phyloP scores from a whole-genome alignment of 345 rosid genomes.

The Limnanthes douglasii region DNA sequence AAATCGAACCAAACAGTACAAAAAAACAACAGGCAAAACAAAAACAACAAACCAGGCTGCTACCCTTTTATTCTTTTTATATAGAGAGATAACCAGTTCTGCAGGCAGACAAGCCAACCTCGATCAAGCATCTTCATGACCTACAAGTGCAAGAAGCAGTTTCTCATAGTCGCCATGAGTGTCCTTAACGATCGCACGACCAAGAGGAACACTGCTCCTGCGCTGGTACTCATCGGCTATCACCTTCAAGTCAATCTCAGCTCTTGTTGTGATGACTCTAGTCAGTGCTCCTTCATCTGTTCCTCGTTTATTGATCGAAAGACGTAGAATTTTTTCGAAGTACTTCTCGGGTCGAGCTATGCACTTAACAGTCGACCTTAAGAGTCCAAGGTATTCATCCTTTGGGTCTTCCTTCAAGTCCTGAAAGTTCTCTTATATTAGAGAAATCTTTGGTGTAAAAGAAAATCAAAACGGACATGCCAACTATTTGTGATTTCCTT shows the following conservation, averaged over 20 bases:
- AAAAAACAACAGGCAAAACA: too few species aligned
- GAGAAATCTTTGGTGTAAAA: too few species aligned
- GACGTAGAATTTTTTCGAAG: slow-evolving; percentile 51
- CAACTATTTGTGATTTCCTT: too few species aligned
- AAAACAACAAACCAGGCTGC: too few species aligned
- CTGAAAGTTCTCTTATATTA: too few species aligned
- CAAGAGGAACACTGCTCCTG: slow-evolving; percentile 44
- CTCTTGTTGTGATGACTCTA: slow-evolving; percentile 49
- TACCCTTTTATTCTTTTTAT: too few species aligned
- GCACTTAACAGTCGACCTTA: slow-evolving; percentile 50
- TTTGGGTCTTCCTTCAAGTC: slow-evolving; percentile 38
- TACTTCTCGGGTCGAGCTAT: slow-evolving; percentile 43
- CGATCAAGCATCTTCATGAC: slow-evolving; percentile 36
- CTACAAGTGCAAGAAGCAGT: slow-evolving; percentile 43
- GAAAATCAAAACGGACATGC: too few species aligned
- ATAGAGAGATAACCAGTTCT: too few species aligned
- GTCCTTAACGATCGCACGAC: slow-evolving; percentile 43
- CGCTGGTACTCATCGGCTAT: slow-evolving; percentile 54
- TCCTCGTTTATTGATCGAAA: slow-evolving; percentile 45
- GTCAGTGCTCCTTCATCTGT: slow-evolving; percentile 78
- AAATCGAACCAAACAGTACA: too few species aligned
- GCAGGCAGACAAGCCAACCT: too few species aligned
- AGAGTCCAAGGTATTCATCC: slow-evolving; percentile 39
- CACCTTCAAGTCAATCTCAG: slow-evolving; percentile 53
- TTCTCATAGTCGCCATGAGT: slow-evolving; percentile 55